Conservation (phyloP, 2,329 filamentous ascomycete species). For the Phyllachora maydis region DNA sequence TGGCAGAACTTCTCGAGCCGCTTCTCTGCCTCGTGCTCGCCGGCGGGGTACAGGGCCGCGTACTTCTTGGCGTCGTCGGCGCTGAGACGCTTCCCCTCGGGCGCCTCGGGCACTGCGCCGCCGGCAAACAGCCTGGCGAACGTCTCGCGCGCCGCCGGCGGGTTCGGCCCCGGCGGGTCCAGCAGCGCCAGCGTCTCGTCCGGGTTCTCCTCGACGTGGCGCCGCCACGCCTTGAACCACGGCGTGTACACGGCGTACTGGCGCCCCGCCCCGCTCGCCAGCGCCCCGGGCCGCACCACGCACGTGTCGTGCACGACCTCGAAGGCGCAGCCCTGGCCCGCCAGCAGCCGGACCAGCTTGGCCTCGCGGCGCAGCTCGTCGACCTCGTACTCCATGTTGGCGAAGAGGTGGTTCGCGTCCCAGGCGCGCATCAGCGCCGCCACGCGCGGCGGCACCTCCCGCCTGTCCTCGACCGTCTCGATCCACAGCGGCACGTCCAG, state of each 20-base stretch:
- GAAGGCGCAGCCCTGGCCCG: constrained; percentile 44
- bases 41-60: constrained; percentile 46
- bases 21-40: constrained; percentile 48
- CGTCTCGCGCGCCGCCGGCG: constrained; percentile 14
- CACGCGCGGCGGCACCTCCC: constrained; percentile 36
- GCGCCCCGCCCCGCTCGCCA: constrained; percentile 47
- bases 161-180: constrained; percentile 35
- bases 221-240: constrained; percentile 62
- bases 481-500: constrained; percentile 63
- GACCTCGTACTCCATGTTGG: constrained; percentile 81
- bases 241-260: constrained; percentile 74
- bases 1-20: constrained; percentile 48
- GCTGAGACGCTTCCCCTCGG: constrained; percentile 38
- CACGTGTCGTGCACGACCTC: constrained; percentile 65
- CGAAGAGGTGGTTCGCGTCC: constrained; percentile 55
- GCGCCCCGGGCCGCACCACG: constrained; percentile 52
- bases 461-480: constrained; percentile 48
- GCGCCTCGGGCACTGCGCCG: constrained; percentile 38
- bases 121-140: constrained; percentile 37
- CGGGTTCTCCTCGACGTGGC: constrained; percentile 47
- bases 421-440: constrained; percentile 47
- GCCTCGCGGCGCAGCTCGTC: constrained; percentile 71
- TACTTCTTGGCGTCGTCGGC: constrained; percentile 37
- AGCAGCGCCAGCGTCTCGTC: constrained; percentile 43
- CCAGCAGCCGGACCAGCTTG: constrained; percentile 35